Base-by-base conservation (phyloP, 306 rosid species). In the Quercus bicolor region DNA sequence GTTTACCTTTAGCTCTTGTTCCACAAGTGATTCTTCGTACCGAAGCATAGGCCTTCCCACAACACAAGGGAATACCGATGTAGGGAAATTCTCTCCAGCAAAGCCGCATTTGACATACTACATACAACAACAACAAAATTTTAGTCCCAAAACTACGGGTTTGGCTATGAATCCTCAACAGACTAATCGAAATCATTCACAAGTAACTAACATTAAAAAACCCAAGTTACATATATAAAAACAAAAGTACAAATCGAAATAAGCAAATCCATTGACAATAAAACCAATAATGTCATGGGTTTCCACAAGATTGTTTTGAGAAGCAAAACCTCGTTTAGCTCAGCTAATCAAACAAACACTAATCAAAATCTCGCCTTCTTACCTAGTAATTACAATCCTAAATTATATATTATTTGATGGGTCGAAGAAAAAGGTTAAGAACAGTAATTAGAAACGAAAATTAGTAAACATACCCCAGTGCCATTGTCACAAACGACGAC, bases 1-100 rank as follows among this genome's bases (percentile, higher is more conserved):
- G 26, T 29, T 15, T 56, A 93, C 99, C 97, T 93, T 90, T 40
- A 93, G 79, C 83, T 86, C 91, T 77, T 95, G 99, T 59, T 95
- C 99, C 15, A 90, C 86, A 71, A 95, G 96, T 3, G 99, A 93
- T 77, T 95, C 99, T 85, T 95, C 99, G 51, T 95, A 95, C 1
- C 99, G 98, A 73, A 95, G 99, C 96, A 93, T 86, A 2, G 97
- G 99, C 84, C 99, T 89, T 33, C 99, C 99, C 4, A 95, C 99
- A 73, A 95, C 99, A 72, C 99, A 93, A 56, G 99, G 99, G 75
- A 95, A 95, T 26, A 95, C 98, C 28, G 99, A 90, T 2, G 98
- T 91, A 12, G 99, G 99, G 33, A 95, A 95, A 75, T 95, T 95
- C 92, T 95, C 98, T 40, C 99, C 98, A 11, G 99, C 87, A 75